A percentile compares a stretch with the other conserved stretches of the same genome.
Evolutionary conservation across 2,329 filamentous ascomycete genomes (phyloP).

Genomic region (Whalleya microplaca): DNA sequence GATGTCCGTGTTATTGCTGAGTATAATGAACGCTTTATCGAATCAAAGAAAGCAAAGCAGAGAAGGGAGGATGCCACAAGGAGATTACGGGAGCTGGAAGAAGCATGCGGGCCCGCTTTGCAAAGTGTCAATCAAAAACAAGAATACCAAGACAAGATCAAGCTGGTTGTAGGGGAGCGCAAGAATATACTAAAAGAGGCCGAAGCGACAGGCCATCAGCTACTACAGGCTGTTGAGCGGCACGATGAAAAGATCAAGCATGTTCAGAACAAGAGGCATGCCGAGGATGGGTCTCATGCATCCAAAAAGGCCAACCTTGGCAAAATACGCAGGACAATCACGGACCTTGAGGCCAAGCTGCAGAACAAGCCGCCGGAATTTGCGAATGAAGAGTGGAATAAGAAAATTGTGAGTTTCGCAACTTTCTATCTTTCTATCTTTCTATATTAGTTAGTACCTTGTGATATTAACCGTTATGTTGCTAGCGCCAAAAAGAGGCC

Average conservation of each 20-base stretch:
- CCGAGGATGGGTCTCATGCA: constrained; percentile 53
- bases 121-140: constrained; percentile 71
- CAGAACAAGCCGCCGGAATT: constrained; percentile 68
- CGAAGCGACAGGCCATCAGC: constrained; percentile 54
- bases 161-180: constrained; percentile 58
- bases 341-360: constrained; percentile 63
- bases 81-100: constrained; percentile 63
- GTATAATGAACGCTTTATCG: constrained; percentile 60
- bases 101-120: constrained; percentile 66
- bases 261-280: constrained; percentile 50
- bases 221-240: constrained; percentile 39
- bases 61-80: constrained; percentile 56
- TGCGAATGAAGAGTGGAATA: constrained; percentile 71
- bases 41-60: constrained; percentile 56
- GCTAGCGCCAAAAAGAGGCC: constrained; percentile 64
- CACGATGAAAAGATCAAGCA: constrained; percentile 50
- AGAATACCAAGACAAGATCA: constrained; percentile 63
- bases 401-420: constrained; percentile 63
- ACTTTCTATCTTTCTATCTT: neutral
- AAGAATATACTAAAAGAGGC: constrained; percentile 56
- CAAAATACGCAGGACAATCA: constrained; percentile 60
- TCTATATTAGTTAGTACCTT: no score
- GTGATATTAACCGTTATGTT: constrained; percentile 30
- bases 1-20: constrained; percentile 67
- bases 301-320: constrained; percentile 46